phyloP scores from a whole-genome alignment of 345 rosid species.

The Gossypium herbaceum region DNA sequence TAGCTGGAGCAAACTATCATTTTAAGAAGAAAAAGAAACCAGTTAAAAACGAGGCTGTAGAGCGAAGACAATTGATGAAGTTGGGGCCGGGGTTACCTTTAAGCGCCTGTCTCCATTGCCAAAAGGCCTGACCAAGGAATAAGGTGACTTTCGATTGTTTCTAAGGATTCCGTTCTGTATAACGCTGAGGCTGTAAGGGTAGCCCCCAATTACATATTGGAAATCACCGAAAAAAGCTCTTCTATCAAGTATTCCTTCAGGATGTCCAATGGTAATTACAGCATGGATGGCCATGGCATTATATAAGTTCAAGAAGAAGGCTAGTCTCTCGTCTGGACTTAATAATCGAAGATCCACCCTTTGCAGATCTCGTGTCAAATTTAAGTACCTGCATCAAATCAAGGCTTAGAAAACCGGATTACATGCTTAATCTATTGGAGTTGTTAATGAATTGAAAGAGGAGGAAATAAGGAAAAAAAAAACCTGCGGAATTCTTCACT shows the following conservation, averaged over 20 bases:
- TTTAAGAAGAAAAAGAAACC: background rate
- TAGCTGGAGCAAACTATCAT: conserved; percentile 49
- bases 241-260: conserved; percentile 63
- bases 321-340: conserved; percentile 52
- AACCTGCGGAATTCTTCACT: conserved; percentile 25
- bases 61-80: background rate
- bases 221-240: conserved; percentile 63
- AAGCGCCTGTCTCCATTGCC: conserved; percentile 44
- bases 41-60: background rate
- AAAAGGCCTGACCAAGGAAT: conserved; percentile 59
- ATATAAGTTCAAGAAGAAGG: conserved; percentile 81
- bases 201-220: conserved; percentile 76
- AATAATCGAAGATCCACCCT: conserved; percentile 56
- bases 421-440: background rate
- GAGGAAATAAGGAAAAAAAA: background rate
- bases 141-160: conserved; percentile 49
- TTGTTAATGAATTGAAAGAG: background rate
- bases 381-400: conserved; percentile 47
- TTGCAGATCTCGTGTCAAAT: conserved; percentile 65
- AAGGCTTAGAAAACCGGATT: background rate
- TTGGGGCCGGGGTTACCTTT: conserved; percentile 41
- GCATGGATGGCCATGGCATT: conserved; percentile 97
- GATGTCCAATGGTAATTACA: conserved; percentile 55
- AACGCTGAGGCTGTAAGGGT: conserved; percentile 52
- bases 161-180: conserved; percentile 75